These are phyloP conservation scores for Cyberlindnera xylosilytica DNA, from an alignment of 805 yeast species.

Conservation along the genomic window DNA sequence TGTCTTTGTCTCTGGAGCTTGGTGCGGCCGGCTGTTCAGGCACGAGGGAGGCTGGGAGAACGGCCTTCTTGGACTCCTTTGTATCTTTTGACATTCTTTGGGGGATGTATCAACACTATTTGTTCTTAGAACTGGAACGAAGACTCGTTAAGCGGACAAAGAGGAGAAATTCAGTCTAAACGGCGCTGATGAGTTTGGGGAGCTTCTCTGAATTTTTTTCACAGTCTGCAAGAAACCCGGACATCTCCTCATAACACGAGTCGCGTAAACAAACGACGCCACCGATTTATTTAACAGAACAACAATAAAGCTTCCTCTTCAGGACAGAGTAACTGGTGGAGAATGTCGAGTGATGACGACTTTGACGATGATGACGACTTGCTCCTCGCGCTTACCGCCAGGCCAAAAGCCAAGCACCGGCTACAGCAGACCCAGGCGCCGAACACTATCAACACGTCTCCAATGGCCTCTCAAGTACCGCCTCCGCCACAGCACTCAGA, in stretches of 20 bases:
- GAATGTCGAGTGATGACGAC: conserved; percentile 7
- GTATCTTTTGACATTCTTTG: conserved; percentile 20
- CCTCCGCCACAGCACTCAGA: conserved; percentile 26
- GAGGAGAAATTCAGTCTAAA: not conserved
- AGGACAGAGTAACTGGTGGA: not conserved
- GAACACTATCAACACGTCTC: not conserved
- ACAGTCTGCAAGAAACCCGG: not conserved
- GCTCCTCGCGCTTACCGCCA: conserved; percentile 45
- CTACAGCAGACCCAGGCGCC: not conserved
- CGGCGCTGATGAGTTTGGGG: not conserved
- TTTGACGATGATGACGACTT: conserved; percentile 45
- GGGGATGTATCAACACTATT: conserved; percentile 1
- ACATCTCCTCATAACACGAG: not conserved
- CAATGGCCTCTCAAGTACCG: not conserved
- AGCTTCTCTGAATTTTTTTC: not conserved
- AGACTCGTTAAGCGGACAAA: conserved; percentile 1
- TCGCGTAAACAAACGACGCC: not conserved
- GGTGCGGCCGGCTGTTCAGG: conserved; percentile 85
- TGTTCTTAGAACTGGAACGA: conserved; percentile 2
- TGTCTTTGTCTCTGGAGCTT: conserved; percentile 78
- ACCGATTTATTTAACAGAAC: too few relatives aligned
- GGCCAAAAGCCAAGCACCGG: conserved; percentile 25
- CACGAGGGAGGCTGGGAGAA: conserved; percentile 68
- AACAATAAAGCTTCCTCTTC: too few relatives aligned
- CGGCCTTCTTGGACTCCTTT: conserved; percentile 16